Conservation (phyloP, 176 grass and related monocot genomes). For the Sorghum bicolor region DNA sequence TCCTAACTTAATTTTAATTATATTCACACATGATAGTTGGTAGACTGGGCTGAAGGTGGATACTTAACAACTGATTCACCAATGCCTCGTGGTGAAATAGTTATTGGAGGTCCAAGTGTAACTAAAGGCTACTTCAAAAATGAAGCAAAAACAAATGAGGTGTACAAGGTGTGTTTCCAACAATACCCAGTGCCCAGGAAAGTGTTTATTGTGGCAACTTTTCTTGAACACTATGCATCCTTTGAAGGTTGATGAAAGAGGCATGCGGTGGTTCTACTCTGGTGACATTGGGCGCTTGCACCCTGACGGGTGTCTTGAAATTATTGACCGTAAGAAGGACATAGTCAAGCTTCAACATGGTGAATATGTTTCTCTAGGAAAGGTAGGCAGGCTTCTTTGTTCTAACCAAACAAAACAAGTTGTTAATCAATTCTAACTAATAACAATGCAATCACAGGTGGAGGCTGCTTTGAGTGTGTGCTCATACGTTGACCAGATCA, state of each 20-base stretch:
- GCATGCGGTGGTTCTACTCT: constrained; percentile 91
- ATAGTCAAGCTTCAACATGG: constrained; percentile 98
- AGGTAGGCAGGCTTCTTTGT: constrained; percentile 43
- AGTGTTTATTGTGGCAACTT: background rate
- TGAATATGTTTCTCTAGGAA: constrained; percentile 97
- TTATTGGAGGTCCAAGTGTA: constrained; percentile 88
- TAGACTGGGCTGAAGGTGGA: constrained; percentile 88
- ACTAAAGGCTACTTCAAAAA: constrained; percentile 93
- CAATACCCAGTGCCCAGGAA: background rate
- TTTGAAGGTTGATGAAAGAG: constrained; percentile 73
- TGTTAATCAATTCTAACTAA: background rate
- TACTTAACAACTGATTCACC: constrained; percentile 80
- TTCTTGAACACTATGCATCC: background rate
- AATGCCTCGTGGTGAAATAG: constrained; percentile 93
- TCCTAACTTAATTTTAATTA: constrained; percentile 22
- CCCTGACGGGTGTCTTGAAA: constrained; percentile 90
- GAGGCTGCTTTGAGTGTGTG: constrained; percentile 67
- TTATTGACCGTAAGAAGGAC: constrained; percentile 94
- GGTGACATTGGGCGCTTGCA: constrained; percentile 85
- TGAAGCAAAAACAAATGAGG: constrained; percentile 88
- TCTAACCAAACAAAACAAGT: background rate
- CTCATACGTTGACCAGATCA: constrained; percentile 82
- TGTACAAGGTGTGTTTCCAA: constrained; percentile 64
- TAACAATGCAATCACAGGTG: constrained; percentile 48
- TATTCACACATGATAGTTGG: constrained; percentile 46